Base-by-base conservation (phyloP, 257 asterid genomes). In the Nicotiana knightiana region DNA sequence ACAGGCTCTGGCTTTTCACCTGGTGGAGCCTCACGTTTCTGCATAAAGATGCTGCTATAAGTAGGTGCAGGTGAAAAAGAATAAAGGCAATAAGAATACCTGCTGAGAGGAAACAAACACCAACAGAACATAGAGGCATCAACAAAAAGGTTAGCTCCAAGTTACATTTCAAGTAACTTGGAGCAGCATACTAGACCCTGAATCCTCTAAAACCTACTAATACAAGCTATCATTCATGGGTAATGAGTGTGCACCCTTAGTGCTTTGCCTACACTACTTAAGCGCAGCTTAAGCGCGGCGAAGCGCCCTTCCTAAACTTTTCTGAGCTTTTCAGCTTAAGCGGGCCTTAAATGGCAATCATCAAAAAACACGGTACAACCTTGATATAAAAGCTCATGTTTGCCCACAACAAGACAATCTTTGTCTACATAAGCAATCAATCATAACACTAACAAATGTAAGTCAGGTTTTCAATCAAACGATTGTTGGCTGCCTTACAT, bases 1-100 rank as follows among this genome's bases (percentile, higher is more conserved):
- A 94, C 90, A 4, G 91, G 89, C 16, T 94, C 88, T 1, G 98
- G 98, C 87, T 91, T 94, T 89, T 93, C 97, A 54, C 97, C 97
- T 8, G 88, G 85, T 53, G 94, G 93, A 6, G 98, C 98, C 81
- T 92, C 98, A 17, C 84, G 96, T 89, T 92, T 93, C 98, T 93
- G 86, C 81, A 76, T 18, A 30, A 43, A 77, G 32, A 18, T 4
- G 9, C 43, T 7, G 5, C 37, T 73, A 3, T 73, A 12, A 73
- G 26, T 73, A 26, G 43, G 4, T 48, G 2, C 61, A 53, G 33
- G 21, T 16, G 46, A 66, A 70, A 68, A 46, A 15, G 28, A 79
- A 35, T 37, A 33, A 61, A 3, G 6, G 39, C 28, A 78, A 59
- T 16, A 59, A 2, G 24, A 37, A 61, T 46, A 48, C 48, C 43